Base-by-base conservation (phyloP, 371 early-diverging fungal species). In the Rhizomucor miehei region DNA sequence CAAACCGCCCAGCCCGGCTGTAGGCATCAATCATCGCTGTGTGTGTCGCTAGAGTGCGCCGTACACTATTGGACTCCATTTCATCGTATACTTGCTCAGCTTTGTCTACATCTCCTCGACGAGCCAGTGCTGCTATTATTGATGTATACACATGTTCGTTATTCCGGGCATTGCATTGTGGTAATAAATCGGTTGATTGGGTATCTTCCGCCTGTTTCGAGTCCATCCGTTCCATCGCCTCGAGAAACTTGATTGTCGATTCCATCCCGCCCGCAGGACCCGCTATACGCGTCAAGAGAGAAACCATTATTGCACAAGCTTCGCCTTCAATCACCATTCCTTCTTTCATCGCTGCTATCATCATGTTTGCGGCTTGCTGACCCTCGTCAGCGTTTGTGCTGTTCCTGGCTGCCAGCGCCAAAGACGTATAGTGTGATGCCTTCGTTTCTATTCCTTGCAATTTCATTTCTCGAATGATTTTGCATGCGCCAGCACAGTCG, bases 121-220 rank as follows among this genome's bases (percentile, higher is more conserved):
- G 52, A 25, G 67, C 73, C 51, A 73, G 56, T 35, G 64, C 64
- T 16, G 71, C 44, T 21, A 77, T 77, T 20, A 77, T 59, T 4
- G 73, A 65, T 6, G 77, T 77, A 39, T 77, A 77, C 36, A 73
- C 63, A 52, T 71, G 65, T 45, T 59, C 63, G 54, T 73, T 67
- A 52, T 62, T 67, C 23, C 43, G 16, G 24, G 60, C 25, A 29
- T 29, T 29, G 29, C 29, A 29, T 29, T 29, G 3, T 29, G 29
- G 29, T 29, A 29, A 29, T 29, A 29, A 29, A 29, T 29, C 29
- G 8, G 29, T 29, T 29, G 29, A 29, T 29, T 29, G 29, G 29
- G 29, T 29, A 29, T 29, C 29, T 29, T 29, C 29, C 29, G 8
- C 8, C 37, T 35, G 24, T 46, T 19, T 59, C 40, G 37, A 13